Evolutionary conservation across 225 moss, liverwort and hornwort species (phyloP), one percentile per base, ranked within the genome.

Genomic region (Climacium dendroides): DNA sequence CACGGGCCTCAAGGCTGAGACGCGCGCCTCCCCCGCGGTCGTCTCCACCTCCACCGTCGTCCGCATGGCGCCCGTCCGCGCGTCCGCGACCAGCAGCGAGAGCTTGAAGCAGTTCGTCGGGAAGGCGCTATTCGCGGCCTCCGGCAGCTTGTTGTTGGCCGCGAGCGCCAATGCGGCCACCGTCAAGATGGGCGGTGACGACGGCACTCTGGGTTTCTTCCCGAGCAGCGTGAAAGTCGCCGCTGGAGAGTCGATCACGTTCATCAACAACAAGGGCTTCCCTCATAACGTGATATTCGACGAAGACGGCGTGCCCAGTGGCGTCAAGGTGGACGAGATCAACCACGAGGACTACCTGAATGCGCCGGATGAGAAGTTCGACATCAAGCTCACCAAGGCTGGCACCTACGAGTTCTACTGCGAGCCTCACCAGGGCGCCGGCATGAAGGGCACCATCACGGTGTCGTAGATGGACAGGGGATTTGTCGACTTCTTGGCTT

Each of bases 281-380:
- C 97, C 98, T 3, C 98, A 99, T 50, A 99, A 99, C 55, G 89
- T 98, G 1, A 3, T 95, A 79, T 96, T 97, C 87, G 98, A 99
- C 30, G 96, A 96, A 74, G 97, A 97, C 55, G 75, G 17, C 5
- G 84, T 94, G 9, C 98, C 98, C 13, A 29, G 41, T 0, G 95
- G 97, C 7, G 96, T 95, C 17, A 86, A 93, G 20, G 94, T 66
- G 5, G 96, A 89, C 0, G 66, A 58, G 0, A 39, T 99, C 72
- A 92, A 69, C 84, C 89, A 91, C 86, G 92, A 91, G 86, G 95
- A 99, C 0, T 96, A 94, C 89, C 18, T 93, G 70, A 99, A 99
- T 69, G 90, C 61, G 1, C 91, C 94, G 3, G 29, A 77, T 1
- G 92, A 98, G 70, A 34, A 7, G 18, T 92, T 88, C 87, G 54